Evolutionary conservation across 1,284 basidiomycete species (phyloP).

Genomic region (Ganoderma lingzhi): DNA sequence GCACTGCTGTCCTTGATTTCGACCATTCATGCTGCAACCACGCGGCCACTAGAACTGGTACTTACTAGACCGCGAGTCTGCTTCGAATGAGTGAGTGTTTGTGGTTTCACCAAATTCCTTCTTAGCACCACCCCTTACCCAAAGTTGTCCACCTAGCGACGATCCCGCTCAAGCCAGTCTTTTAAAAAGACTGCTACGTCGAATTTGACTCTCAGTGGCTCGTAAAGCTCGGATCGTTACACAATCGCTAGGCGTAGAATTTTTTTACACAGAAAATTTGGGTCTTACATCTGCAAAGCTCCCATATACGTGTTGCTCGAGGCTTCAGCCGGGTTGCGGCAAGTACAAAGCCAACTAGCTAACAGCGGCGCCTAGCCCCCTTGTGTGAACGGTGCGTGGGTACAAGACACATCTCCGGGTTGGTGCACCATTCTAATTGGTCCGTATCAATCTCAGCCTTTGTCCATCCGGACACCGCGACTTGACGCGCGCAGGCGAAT

Average conservation of each 20-base stretch:
- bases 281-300: no score
- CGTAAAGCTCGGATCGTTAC: neutral
- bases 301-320: no score
- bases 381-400: neutral
- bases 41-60: no score
- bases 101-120: no score
- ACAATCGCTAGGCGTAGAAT: neutral
- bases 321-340: no score
- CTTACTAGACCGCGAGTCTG: no score
- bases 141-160: neutral
- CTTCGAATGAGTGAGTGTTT: no score
- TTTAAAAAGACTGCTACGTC: neutral
- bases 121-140: neutral
- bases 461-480: neutral
- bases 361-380: no score
- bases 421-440: neutral
- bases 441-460: neutral
- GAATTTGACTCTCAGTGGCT: neutral
- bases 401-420: neutral
- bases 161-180: neutral
- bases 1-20: no score
- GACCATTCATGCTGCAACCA: no score
- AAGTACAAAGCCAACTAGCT: no score
- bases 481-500: neutral
- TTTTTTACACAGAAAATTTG: no score